phyloP scores from a whole-genome alignment of 495 filamentous ascomycete genomes.

The Talaromyces liani region DNA sequence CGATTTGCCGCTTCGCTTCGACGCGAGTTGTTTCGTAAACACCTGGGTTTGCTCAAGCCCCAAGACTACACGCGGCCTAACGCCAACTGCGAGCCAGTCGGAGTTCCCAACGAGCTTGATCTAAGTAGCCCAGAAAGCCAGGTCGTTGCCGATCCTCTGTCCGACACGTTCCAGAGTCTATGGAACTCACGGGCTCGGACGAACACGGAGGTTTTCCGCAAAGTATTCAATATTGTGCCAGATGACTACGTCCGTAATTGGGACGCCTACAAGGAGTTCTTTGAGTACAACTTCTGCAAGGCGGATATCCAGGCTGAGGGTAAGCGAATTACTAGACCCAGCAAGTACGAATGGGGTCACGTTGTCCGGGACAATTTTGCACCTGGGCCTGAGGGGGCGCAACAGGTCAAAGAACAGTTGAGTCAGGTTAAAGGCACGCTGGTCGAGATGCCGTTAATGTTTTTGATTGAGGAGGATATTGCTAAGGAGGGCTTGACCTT shows the following conservation, averaged over 20 bases:
- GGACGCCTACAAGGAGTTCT: slow-evolving; percentile 81
- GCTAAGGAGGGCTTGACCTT: slow-evolving; percentile 75
- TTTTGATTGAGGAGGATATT: slow-evolving; percentile 80
- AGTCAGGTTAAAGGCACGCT: slow-evolving; percentile 67
- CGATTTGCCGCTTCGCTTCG: slow-evolving; percentile 81
- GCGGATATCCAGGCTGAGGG: slow-evolving; percentile 38
- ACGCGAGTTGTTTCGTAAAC: slow-evolving; percentile 82
- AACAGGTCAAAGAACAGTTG: slow-evolving; percentile 77
- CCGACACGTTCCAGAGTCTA: slow-evolving; percentile 54
- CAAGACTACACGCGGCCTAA: slow-evolving; percentile 59
- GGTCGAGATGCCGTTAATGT: slow-evolving; percentile 89
- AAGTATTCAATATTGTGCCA: slow-evolving; percentile 83
- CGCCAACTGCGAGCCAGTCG: slow-evolving; percentile 70
- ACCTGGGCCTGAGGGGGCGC: slow-evolving; percentile 49
- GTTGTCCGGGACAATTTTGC: slow-evolving; percentile 76
- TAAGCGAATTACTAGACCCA: slow-evolving; percentile 29
- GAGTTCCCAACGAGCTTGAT: slow-evolving; percentile 71
- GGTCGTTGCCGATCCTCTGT: slow-evolving; percentile 68
- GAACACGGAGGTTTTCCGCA: slow-evolving; percentile 81
- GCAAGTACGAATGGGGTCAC: slow-evolving; percentile 68
- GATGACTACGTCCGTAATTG: slow-evolving; percentile 74
- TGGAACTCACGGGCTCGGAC: slow-evolving; percentile 67
- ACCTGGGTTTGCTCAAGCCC: slow-evolving; percentile 73
- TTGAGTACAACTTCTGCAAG: slow-evolving; percentile 61
- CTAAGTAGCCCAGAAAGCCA: slow-evolving; percentile 68